These are phyloP conservation scores for Helenozyma rhizophorensis DNA, from an alignment of 805 yeast genomes.

Conservation along the genomic window DNA sequence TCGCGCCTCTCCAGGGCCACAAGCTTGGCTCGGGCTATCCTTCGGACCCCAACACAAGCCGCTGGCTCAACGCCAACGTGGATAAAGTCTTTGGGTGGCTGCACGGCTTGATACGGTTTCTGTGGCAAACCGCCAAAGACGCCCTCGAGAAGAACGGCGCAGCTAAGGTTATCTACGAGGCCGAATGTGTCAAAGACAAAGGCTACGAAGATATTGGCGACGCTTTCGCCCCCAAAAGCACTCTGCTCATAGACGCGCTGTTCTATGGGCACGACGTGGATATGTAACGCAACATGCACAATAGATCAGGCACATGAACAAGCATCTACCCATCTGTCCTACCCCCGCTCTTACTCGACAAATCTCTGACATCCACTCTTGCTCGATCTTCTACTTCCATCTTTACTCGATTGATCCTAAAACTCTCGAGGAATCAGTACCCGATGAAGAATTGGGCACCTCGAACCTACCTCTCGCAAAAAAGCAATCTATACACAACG, in stretches of 20 bases:
- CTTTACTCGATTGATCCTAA: no score
- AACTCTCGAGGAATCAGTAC: no score
- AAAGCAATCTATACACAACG: no score
- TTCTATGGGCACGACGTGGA: constrained; percentile 9
- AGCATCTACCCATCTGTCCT: no score
- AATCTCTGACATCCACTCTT: no score
- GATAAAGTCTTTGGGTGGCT: constrained; percentile 87
- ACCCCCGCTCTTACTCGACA: no score
- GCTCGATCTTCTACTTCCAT: no score
- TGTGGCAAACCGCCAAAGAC: constrained; percentile 92
- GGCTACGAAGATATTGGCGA: constrained; percentile 26
- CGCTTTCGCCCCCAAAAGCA: constrained; percentile 8
- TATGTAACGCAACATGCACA: no score
- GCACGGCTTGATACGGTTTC: constrained; percentile 64
- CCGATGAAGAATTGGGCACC: no score
- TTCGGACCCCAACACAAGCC: constrained; percentile 80
- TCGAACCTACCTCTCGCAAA: no score
- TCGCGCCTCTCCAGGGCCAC: constrained; percentile 32
- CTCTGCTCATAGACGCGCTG: constrained; percentile 8
- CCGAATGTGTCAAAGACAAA: constrained; percentile 33
- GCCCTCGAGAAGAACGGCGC: constrained; percentile 53
- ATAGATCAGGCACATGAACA: no score
- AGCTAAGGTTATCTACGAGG: constrained; percentile 59
- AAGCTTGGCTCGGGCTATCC: constrained; percentile 87
- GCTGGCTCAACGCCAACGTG: constrained; percentile 62